These are phyloP conservation scores for Penicillium nucicola DNA, from an alignment of 495 filamentous ascomycete genomes.

Conservation along the genomic window DNA sequence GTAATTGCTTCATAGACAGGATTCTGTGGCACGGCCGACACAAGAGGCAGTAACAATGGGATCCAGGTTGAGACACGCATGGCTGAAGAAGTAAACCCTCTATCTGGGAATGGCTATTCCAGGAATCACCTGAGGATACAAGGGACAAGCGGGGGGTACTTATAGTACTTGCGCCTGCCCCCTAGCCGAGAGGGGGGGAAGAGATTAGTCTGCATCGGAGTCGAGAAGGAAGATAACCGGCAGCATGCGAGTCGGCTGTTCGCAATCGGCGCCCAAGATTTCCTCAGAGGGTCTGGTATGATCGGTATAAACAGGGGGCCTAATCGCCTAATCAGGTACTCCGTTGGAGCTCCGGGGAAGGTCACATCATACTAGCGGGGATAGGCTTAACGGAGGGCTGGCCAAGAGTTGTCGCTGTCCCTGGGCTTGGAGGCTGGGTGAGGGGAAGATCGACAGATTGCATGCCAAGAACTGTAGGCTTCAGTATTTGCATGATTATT, in stretches of 20 bases:
- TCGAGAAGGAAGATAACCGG: no score
- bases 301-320: slow-evolving; percentile 5
- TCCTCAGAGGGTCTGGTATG: background rate
- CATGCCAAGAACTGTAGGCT: no score
- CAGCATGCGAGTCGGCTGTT: background rate
- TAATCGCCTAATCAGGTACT: slow-evolving; percentile 8
- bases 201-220: background rate
- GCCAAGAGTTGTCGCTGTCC: no score
- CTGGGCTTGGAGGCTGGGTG: no score
- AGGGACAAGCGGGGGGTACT: background rate
- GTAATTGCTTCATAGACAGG: slow-evolving; percentile 15
- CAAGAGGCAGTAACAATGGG: slow-evolving; percentile 22
- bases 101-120: background rate
- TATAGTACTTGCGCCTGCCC: slow-evolving; percentile 1
- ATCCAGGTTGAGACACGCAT: slow-evolving; percentile 30
- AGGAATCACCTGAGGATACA: background rate
- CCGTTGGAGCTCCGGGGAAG: slow-evolving; percentile 25
- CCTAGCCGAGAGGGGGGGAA: background rate
- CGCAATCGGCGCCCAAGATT: slow-evolving; percentile 1
- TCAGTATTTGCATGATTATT: no score
- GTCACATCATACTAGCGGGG: slow-evolving; percentile 15
- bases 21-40: slow-evolving; percentile 16
- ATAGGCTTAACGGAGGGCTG: background rate
- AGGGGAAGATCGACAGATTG: no score
- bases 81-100: background rate